Evolutionary conservation across 768 basidiomycete species (phyloP), one percentile per base, ranked within the genome.

Genomic region (Agaricus blazei): DNA sequence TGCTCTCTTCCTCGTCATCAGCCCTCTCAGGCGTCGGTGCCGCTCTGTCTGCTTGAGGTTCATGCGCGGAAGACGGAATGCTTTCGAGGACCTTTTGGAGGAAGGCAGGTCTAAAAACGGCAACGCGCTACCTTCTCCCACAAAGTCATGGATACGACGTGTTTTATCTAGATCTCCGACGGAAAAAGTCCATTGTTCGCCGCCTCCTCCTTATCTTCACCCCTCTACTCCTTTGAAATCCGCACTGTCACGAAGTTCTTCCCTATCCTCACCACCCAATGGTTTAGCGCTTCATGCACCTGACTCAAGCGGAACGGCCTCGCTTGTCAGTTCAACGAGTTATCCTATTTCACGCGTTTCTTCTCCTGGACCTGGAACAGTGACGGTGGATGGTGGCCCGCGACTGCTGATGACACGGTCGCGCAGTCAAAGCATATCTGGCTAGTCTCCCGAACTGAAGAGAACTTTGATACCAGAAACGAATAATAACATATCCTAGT

Each of bases 401-500:
- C 65, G 63, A 72, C 68, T 67, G 48, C 71, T 80, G 51, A 76
- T 80, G 27, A 72, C 81, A 48, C 80, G 87, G 14, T 89, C 87
- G 60, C 74, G 84, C 60, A 89, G 87, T 59, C 74, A 80, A 83
- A 67, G 77, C 83, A 65, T 88, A 79, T 64, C 64, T 88, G 40
- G 74, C 81, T 37, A 73, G 71, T n/a, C 19, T 19, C 64, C 82
- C 56, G 69, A 75, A 31, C 75, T 85, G 42, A 75, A 84, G 47
- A 15, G 66, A 34, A 31, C 37, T 46, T 12, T 19, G 19, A 48
- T 34, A 14, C 44, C 47, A 49, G 28, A 41, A 28, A 15, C 48
- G 6, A 44, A 38, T 23, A 43, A 24, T 34, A 48, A 28, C 19
- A 31, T 51, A 24, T 34, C 36, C 15, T 36, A 37, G 27, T 31